These are phyloP conservation scores for Thermomyces lanuginosus DNA, from an alignment of 2,329 filamentous ascomycete species.

Conservation along the genomic window DNA sequence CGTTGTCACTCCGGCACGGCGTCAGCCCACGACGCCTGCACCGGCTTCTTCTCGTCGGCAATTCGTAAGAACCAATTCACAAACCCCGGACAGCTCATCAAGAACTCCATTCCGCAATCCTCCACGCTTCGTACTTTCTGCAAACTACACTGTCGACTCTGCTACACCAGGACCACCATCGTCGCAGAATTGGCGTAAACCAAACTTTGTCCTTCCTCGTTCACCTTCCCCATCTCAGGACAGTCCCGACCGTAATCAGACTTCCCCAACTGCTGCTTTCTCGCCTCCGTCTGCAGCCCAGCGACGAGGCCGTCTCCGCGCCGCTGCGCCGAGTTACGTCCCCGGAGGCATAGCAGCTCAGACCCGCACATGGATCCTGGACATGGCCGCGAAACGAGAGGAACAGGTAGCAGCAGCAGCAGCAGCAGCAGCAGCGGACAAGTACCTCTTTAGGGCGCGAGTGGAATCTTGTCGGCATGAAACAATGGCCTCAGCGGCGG, in stretches of 20 bases:
- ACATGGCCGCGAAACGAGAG: constrained; percentile 19
- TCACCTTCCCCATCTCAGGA: constrained; percentile 17
- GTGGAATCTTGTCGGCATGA: constrained; percentile 2
- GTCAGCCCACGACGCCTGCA: constrained; percentile 3
- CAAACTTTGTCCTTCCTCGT: constrained; percentile 22
- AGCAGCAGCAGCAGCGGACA: not conserved
- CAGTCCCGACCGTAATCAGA: constrained; percentile 2
- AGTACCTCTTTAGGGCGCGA: constrained; percentile 2
- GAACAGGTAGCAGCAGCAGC: constrained; percentile 1
- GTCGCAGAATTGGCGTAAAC: constrained; percentile 17
- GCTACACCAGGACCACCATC: constrained; percentile 8
- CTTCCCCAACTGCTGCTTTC: constrained; percentile 16
- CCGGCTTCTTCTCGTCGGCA: constrained; percentile 5
- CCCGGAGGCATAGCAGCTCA: constrained; percentile 26
- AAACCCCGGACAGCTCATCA: constrained; percentile 7
- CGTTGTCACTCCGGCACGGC: no score
- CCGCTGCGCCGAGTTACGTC: constrained; percentile 13
- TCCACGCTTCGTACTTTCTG: constrained; percentile 16
- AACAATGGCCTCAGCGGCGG: constrained; percentile 5
- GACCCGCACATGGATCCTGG: constrained; percentile 26
- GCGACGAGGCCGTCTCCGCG: constrained; percentile 15
- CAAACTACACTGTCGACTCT: constrained; percentile 7
- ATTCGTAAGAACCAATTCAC: constrained; percentile 4
- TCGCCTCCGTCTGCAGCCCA: constrained; percentile 19
- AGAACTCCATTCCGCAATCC: constrained; percentile 12